Evolutionary conservation across 192 early-diverging fungal species (phyloP).

Genomic region (Entophlyctis helioformis): DNA sequence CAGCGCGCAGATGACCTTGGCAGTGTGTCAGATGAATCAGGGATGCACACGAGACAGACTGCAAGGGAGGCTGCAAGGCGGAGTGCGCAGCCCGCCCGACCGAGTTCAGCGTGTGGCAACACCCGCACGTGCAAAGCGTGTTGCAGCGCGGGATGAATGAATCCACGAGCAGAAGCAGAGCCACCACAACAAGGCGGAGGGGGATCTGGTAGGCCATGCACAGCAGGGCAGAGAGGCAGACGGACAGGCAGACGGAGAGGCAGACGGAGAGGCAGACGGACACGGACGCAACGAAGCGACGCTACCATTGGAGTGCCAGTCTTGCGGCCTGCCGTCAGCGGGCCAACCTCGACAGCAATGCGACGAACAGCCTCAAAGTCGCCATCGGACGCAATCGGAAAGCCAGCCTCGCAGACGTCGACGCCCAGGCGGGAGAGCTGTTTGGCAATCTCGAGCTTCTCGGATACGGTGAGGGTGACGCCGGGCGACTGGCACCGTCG

Average conservation of each 20-base stretch:
- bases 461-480: constrained; percentile 79
- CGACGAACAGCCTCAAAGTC: constrained; percentile 93
- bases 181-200: no score
- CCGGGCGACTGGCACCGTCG: constrained; percentile 68
- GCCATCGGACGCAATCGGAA: constrained; percentile 87
- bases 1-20: constrained; percentile 70
- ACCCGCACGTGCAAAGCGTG: no score
- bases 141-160: no score
- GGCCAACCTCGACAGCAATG: constrained; percentile 87
- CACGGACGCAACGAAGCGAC: no score
- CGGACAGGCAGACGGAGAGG: no score
- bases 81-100: no score
- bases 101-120: no score
- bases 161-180: no score
- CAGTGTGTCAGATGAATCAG: background rate
- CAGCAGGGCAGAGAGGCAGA: no score
- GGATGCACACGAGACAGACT: background rate
- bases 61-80: background rate
- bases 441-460: constrained; percentile 91
- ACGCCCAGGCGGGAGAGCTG: constrained; percentile 87
- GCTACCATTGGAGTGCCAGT: constrained; percentile 72
- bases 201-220: no score
- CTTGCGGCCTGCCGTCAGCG: constrained; percentile 63
- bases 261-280: no score
- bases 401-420: constrained; percentile 92